A percentile compares a stretch with the other conserved stretches of the same genome.
Evolutionary conservation across 2,329 filamentous ascomycete genomes (phyloP).

Genomic region (Nothophaeocryptopus gaeumannii): DNA sequence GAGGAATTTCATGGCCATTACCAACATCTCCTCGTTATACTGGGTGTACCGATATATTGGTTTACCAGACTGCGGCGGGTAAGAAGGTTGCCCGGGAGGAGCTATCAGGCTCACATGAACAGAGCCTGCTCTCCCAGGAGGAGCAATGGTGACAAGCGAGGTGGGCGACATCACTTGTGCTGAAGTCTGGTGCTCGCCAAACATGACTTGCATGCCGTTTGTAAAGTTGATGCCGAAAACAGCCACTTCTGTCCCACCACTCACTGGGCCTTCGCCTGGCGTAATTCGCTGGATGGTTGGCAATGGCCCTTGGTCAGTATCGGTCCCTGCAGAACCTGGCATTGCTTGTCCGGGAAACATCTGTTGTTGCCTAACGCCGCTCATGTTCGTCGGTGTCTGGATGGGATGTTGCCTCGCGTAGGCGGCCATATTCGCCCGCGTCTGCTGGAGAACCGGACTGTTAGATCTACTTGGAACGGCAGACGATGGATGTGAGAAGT

Average conservation of each 20-base stretch:
- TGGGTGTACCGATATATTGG: conserved; percentile 44
- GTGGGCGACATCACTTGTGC: conserved; percentile 75
- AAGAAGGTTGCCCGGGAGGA: conserved; percentile 35
- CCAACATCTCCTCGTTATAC: conserved; percentile 54
- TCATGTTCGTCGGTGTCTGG: conserved; percentile 30
- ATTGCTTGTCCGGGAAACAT: conserved; percentile 14
- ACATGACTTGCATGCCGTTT: conserved; percentile 77
- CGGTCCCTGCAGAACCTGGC: conserved; percentile 16
- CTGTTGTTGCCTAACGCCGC: conserved; percentile 18
- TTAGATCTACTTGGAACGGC: conserved; percentile 65
- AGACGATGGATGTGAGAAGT: conserved; percentile 33
- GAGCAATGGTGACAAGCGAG: conserved; percentile 74
- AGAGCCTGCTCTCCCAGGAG: conserved; percentile 65
- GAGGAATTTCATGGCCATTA: conserved; percentile 52
- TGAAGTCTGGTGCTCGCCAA: conserved; percentile 67
- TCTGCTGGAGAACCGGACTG: conserved; percentile 57
- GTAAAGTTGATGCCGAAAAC: conserved; percentile 78
- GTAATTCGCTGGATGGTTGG: conserved; percentile 52
- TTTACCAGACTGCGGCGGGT: conserved; percentile 33
- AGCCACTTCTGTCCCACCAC: conserved; percentile 83
- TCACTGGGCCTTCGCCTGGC: conserved; percentile 75
- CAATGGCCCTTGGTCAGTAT: conserved; percentile 11
- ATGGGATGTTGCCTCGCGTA: conserved; percentile 32
- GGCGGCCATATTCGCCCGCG: conserved; percentile 34
- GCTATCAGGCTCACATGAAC: conserved; percentile 65